Evolutionary conservation across 257 asterid genomes (phyloP).

Genomic region (Ocimum tenuiflorum): DNA sequence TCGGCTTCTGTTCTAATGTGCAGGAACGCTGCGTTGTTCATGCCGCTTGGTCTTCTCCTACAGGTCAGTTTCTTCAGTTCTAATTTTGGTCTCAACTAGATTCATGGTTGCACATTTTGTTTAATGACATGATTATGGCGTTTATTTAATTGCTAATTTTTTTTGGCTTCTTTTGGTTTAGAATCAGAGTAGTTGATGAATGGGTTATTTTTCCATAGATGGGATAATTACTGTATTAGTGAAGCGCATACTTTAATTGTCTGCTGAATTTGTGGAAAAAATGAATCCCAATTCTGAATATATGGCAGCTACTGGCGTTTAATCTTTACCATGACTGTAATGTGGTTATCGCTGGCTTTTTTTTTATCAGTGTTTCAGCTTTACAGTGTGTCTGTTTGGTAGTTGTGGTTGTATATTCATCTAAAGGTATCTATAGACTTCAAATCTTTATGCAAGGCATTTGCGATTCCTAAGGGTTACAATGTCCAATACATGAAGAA

Average conservation of each 20-base stretch:
- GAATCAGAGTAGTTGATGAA: background rate
- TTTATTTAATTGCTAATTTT: background rate
- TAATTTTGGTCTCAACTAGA: too few species aligned
- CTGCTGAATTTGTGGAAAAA: background rate
- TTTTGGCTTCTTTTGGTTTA: too few species aligned
- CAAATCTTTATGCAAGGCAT: too few species aligned
- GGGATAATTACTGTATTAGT: background rate
- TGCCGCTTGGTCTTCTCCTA: conserved; percentile 91
- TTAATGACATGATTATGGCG: background rate
- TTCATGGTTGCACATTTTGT: too few species aligned
- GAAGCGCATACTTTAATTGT: background rate
- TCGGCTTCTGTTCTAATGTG: conserved; percentile 79
- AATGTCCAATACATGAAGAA: too few species aligned
- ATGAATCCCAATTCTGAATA: background rate
- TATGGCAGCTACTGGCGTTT: background rate
- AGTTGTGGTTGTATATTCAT: too few species aligned
- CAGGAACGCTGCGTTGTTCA: conserved; percentile 81
- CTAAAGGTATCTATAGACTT: too few species aligned
- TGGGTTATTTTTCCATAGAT: background rate
- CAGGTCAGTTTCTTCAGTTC: conserved; percentile 36
- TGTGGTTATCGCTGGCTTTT: background rate
- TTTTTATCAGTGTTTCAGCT: background rate
- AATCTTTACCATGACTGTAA: background rate
- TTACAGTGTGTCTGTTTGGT: background rate
- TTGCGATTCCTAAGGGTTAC: too few species aligned